Evolutionary conservation across 2,329 filamentous ascomycete genomes (phyloP).

Genomic region (Fusarium redolens): DNA sequence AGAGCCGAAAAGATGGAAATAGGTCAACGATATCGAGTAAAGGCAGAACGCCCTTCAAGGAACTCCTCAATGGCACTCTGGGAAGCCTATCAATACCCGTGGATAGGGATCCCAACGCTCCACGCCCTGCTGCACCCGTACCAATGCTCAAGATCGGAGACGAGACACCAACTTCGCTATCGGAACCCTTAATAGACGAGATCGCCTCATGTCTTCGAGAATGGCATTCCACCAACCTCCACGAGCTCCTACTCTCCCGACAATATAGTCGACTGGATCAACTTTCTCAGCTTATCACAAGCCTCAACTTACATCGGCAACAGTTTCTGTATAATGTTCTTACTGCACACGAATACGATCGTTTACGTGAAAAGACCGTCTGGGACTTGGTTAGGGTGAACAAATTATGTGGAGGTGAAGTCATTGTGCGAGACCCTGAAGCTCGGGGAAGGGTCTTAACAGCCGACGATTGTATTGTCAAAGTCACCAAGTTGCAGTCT

Average conservation of each 20-base stretch:
- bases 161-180: constrained; percentile 88
- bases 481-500: constrained; percentile 90
- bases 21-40: constrained; percentile 38
- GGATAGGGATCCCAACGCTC: constrained; percentile 72
- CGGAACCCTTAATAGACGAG: constrained; percentile 94
- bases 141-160: constrained; percentile 98
- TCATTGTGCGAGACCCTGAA: constrained; percentile 91
- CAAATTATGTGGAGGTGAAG: constrained; percentile 91
- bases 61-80: constrained; percentile 54
- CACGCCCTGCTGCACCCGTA: constrained; percentile 89
- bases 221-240: constrained; percentile 98
- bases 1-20: constrained; percentile 51
- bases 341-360: constrained; percentile 84
- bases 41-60: constrained; percentile 48
- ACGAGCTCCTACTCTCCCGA: constrained; percentile 86
- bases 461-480: constrained; percentile 91
- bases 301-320: constrained; percentile 85
- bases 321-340: constrained; percentile 95
- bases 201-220: constrained; percentile 96
- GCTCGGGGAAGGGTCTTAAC: constrained; percentile 88
- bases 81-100: constrained; percentile 60
- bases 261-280: constrained; percentile 85
- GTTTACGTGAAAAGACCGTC: constrained; percentile 86
- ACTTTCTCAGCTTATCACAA: constrained; percentile 81
- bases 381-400: constrained; percentile 97